phyloP scores from a whole-genome alignment of 148 eudicot genomes.

The Talinum fruticosum region DNA sequence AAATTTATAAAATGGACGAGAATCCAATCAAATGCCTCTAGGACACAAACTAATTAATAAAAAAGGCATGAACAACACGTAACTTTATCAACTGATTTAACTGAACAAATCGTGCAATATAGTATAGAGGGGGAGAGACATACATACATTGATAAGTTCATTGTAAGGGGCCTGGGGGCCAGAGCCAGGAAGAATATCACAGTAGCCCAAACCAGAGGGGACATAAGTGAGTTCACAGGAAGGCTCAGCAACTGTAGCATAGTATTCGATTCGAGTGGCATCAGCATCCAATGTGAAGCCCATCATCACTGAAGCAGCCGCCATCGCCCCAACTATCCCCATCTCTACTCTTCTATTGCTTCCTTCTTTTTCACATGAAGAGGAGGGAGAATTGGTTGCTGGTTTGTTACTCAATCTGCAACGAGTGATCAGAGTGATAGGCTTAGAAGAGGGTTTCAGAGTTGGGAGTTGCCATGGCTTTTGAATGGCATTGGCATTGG shows the following conservation, averaged over 20 bases:
- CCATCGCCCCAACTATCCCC: conserved; percentile 24
- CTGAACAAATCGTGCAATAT: not conserved
- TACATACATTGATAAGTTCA: conserved; percentile 59
- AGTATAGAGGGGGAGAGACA: not conserved
- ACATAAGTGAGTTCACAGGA: conserved; percentile 67
- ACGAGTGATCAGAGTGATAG: conserved; percentile 2
- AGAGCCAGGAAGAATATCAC: conserved; percentile 62
- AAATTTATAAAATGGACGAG: not conserved
- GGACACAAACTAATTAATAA: too few relatives aligned
- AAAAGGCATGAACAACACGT: too few relatives aligned
- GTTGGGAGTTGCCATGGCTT: conserved; percentile 21
- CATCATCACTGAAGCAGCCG: conserved; percentile 55
- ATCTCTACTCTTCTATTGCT: conserved; percentile 5
- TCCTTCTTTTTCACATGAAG: not conserved
- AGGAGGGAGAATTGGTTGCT: not conserved
- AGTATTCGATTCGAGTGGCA: conserved; percentile 81
- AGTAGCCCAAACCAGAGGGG: conserved; percentile 74
- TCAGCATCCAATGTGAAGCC: conserved; percentile 51
- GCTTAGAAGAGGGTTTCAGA: conserved; percentile 21
- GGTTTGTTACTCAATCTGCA: not conserved
- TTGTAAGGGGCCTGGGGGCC: conserved; percentile 59
- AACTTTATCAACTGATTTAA: not conserved
- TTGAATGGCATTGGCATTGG: conserved; percentile 23
- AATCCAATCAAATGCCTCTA: not conserved
- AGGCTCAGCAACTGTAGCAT: conserved; percentile 76